Conservation (phyloP, 108 stramenopile genomes). For the Fragilaria crotonensis region DNA sequence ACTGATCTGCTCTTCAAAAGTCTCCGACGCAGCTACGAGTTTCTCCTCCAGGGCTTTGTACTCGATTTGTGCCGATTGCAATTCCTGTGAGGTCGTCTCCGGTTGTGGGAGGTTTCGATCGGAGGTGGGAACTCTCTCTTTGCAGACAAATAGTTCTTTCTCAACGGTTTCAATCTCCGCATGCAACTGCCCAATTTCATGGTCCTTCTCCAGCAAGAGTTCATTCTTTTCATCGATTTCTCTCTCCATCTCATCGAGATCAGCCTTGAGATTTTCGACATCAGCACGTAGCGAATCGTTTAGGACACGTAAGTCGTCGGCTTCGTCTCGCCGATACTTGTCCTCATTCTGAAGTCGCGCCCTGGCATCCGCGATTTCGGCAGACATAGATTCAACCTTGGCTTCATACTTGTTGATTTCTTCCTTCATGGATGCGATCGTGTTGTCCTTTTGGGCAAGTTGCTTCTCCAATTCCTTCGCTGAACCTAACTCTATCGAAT, state of each 20-base stretch:
- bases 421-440: slow-evolving; percentile 22
- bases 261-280: slow-evolving; percentile 24
- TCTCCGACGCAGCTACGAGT: too few species aligned
- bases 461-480: slow-evolving; percentile 5
- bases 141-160: too few species aligned
- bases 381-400: slow-evolving; percentile 38
- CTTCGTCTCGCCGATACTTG: slow-evolving; percentile 35
- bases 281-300: slow-evolving; percentile 40
- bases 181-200: neutral
- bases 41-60: too few species aligned
- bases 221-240: slow-evolving; percentile 6
- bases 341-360: slow-evolving; percentile 39
- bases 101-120: too few species aligned
- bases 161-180: neutral
- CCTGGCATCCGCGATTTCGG: slow-evolving; percentile 32
- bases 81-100: too few species aligned
- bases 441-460: slow-evolving; percentile 22
- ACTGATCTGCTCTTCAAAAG: too few species aligned
- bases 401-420: slow-evolving; percentile 30
- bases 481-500: neutral
- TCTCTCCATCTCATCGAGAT: slow-evolving; percentile 11
- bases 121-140: too few species aligned
- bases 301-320: slow-evolving; percentile 37
- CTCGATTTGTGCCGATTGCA: too few species aligned
- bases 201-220: neutral